Conservation (phyloP, 176 grass and related monocot genomes). For the Eleusine indica region DNA sequence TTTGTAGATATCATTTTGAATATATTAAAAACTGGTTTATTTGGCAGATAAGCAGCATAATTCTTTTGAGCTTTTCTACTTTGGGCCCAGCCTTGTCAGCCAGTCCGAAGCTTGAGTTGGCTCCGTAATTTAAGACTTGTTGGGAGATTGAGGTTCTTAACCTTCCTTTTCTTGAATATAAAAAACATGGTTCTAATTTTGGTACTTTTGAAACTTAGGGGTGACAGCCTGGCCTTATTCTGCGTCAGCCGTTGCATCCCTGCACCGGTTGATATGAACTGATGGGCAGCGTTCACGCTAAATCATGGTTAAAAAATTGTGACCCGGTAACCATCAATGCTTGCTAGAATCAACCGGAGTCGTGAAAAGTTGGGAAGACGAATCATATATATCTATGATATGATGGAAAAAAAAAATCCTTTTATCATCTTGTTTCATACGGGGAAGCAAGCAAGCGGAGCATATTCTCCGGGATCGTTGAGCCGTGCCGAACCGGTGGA, state of each 20-base stretch:
- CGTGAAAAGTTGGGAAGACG: background rate
- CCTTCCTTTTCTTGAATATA: background rate
- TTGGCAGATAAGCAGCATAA: too few species aligned
- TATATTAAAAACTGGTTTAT: too few species aligned
- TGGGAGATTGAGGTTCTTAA: background rate
- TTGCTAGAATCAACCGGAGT: background rate
- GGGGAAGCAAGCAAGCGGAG: background rate
- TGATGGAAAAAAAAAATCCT: too few species aligned
- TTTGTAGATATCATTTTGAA: too few species aligned
- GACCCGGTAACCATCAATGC: background rate
- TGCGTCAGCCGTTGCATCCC: background rate
- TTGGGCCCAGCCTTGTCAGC: too few species aligned
- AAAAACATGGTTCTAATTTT: background rate
- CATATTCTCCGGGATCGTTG: background rate
- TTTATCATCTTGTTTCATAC: background rate
- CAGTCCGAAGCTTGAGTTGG: too few species aligned
- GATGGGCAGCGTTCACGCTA: conserved; percentile 10
- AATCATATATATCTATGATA: background rate
- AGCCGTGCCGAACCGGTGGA: background rate
- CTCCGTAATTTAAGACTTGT: background rate
- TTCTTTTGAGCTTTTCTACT: too few species aligned
- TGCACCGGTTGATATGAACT: background rate
- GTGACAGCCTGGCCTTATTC: background rate
- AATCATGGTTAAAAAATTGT: background rate
- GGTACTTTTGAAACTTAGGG: too few species aligned